Conservation (phyloP, 257 asterid genomes). For the Solanum microdontum region DNA sequence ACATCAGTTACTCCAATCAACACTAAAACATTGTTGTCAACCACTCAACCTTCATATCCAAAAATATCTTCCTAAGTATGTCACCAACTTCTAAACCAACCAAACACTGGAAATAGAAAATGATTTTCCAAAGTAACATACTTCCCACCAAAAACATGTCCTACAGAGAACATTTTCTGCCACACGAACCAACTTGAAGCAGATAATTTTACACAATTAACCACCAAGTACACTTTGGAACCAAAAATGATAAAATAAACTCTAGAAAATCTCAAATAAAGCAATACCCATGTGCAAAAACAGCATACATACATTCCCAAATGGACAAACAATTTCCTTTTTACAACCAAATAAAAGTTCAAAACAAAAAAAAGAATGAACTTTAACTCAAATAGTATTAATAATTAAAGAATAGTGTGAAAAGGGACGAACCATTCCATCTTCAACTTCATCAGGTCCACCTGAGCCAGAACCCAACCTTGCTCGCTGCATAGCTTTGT, state of each 20-base stretch:
- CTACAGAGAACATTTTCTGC: neutral
- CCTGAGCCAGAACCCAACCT: constrained; percentile 65
- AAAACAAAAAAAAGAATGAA: neutral
- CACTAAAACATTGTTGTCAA: neutral
- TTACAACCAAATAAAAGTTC: neutral
- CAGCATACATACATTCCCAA: neutral
- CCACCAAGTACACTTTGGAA: neutral
- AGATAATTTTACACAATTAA: neutral
- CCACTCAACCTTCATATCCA: neutral
- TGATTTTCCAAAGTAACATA: neutral
- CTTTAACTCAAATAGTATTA: neutral
- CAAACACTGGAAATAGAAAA: neutral
- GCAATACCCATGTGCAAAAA: neutral
- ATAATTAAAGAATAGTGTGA: constrained; percentile 18
- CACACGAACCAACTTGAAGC: neutral
- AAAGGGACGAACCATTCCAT: constrained; percentile 90
- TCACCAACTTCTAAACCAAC: neutral
- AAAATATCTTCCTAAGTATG: neutral
- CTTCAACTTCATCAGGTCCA: constrained; percentile 72
- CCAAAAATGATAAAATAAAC: neutral
- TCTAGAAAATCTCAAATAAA: neutral
- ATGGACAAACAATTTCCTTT: neutral
- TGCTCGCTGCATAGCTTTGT: constrained; percentile 89
- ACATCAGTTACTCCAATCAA: neutral
- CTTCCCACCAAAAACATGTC: neutral